Evolutionary conservation across 192 early-diverging fungal species (phyloP).

Genomic region (Linnemannia elongata): DNA sequence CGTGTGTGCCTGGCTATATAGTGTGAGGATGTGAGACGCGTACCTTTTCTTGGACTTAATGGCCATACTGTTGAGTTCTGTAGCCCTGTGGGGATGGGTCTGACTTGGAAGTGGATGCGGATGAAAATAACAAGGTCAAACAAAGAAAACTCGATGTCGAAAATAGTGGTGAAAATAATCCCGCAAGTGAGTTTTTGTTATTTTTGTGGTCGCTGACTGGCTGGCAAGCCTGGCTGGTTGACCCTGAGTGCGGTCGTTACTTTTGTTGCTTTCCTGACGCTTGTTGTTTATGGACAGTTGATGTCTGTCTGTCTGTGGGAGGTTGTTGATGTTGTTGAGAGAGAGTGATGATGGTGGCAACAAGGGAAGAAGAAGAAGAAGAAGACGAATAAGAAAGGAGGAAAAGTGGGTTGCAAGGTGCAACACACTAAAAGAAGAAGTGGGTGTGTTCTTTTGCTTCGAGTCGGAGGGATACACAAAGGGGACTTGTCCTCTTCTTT

Average conservation of each 20-base stretch:
- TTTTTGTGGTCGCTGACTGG: background rate
- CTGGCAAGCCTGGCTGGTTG: background rate
- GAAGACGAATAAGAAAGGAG: background rate
- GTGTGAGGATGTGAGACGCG: background rate
- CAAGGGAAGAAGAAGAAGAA: background rate
- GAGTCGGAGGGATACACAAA: too few species aligned
- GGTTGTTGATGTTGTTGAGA: background rate
- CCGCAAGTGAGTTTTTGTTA: background rate
- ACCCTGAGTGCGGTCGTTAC: background rate
- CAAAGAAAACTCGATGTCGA: background rate
- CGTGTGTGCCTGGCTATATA: background rate
- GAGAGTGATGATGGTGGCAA: background rate
- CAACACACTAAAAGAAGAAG: too few species aligned
- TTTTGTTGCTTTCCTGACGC: background rate
- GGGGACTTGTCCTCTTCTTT: too few species aligned
- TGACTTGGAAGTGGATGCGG: slow-evolving; percentile 1
- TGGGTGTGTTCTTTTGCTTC: too few species aligned
- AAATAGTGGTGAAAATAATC: slow-evolving; percentile 1
- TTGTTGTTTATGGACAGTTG: background rate
- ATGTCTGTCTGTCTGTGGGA: background rate
- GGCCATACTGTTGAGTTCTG: slow-evolving; percentile 9
- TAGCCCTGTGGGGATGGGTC: background rate
- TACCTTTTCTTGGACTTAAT: slow-evolving; percentile 51
- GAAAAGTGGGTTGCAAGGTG: too few species aligned
- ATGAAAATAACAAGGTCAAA: slow-evolving; percentile 1